Percentiles rank a stretch among this genome's conserved stretches.
Evolutionary conservation across 345 rosid species (phyloP).

Genomic region (Heritiera fomes): DNA sequence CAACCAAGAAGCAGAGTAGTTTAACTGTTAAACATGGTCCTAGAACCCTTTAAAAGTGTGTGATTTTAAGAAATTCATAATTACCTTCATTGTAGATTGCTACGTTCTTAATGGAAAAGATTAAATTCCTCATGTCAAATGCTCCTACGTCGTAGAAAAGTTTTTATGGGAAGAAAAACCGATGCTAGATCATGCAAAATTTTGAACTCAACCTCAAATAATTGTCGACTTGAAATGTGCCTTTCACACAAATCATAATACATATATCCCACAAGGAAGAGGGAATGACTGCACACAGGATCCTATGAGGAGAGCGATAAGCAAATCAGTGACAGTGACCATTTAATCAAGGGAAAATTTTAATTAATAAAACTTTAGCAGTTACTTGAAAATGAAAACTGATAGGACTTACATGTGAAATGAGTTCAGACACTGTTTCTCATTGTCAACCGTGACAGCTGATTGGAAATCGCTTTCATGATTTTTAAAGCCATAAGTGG

Average conservation of each 20-base stretch:
- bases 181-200: not conserved
- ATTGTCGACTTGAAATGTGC: slow-evolving; percentile 53
- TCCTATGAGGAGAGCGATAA: slow-evolving; percentile 44
- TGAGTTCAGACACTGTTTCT: no score
- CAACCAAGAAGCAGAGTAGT: not conserved
- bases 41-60: not conserved
- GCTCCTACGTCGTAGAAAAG: no score
- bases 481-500: no score
- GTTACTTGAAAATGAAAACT: slow-evolving; percentile 19
- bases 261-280: slow-evolving; percentile 72
- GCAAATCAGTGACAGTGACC: slow-evolving; percentile 1
- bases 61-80: not conserved
- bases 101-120: not conserved
- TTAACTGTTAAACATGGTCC: not conserved
- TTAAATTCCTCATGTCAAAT: not conserved
- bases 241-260: slow-evolving; percentile 79
- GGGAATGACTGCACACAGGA: slow-evolving; percentile 47
- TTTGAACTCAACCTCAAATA: slow-evolving; percentile 63
- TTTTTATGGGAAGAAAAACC: not conserved
- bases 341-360: not conserved
- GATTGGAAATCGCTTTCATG: no score
- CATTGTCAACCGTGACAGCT: no score
- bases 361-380: not conserved
- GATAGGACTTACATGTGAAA: no score
- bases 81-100: not conserved